Conservation (phyloP, 257 asterid genomes). For the Solanum acaule region DNA sequence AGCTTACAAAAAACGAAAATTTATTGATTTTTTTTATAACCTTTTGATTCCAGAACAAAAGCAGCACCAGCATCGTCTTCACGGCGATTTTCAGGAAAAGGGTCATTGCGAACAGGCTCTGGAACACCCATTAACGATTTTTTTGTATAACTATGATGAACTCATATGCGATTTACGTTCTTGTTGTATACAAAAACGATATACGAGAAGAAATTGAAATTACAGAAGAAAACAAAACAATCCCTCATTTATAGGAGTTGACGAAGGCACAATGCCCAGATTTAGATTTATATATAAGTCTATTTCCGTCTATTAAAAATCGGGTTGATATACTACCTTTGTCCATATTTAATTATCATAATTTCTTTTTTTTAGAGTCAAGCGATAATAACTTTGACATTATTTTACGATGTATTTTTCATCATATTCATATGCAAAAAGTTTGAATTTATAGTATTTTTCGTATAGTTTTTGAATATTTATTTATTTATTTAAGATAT, state of each 20-base stretch:
- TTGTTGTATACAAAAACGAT: neutral
- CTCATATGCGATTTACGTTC: neutral
- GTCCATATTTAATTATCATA: too few species aligned
- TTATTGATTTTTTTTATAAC: constrained; percentile 4
- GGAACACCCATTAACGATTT: neutral
- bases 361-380: too few species aligned
- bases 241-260: neutral
- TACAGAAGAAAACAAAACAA: neutral
- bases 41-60: constrained; percentile 84
- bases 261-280: neutral
- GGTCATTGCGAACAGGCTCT: constrained; percentile 8
- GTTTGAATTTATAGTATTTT: too few species aligned
- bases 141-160: neutral
- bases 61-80: constrained; percentile 84
- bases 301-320: too few species aligned
- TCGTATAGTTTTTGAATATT: too few species aligned
- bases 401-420: too few species aligned
- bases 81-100: constrained; percentile 19
- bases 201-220: neutral
- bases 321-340: neutral
- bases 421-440: too few species aligned
- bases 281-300: neutral
- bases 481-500: too few species aligned
- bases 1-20: neutral
- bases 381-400: too few species aligned